Conservation (phyloP, 441 rosid genomes). For the Arabidopsis hybrid region DNA sequence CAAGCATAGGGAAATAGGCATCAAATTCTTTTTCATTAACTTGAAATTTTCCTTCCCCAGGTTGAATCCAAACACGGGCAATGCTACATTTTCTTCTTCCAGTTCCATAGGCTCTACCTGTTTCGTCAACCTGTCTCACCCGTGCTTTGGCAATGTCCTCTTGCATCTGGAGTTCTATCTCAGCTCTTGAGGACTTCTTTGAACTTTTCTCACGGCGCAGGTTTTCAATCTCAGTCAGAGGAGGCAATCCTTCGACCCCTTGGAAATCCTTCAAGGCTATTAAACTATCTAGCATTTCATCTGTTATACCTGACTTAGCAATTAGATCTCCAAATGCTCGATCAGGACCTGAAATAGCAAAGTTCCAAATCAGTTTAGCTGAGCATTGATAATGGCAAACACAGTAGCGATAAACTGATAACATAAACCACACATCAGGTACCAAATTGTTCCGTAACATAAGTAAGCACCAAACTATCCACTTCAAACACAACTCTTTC, state of each 20-base stretch:
- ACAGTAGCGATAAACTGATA: not conserved
- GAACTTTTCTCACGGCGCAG: constrained; percentile 72
- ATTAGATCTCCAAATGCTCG: constrained; percentile 95
- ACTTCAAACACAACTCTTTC: constrained; percentile 7
- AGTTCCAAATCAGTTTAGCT: constrained; percentile 22
- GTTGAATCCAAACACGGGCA: constrained; percentile 92
- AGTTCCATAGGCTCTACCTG: constrained; percentile 94
- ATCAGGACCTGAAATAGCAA: constrained; percentile 70
- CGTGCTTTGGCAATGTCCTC: constrained; percentile 87
- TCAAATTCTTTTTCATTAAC: constrained; percentile 86
- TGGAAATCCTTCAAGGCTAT: constrained; percentile 85
- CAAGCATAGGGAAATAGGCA: constrained; percentile 93
- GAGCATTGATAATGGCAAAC: not conserved
- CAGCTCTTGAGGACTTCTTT: constrained; percentile 74
- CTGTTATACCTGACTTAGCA: constrained; percentile 89
- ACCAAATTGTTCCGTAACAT: not conserved
- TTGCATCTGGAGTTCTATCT: constrained; percentile 86
- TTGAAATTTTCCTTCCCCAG: constrained; percentile 76
- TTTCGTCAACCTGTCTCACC: constrained; percentile 81
- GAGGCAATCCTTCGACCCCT: constrained; percentile 85
- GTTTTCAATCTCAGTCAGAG: constrained; percentile 78
- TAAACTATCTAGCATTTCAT: constrained; percentile 89
- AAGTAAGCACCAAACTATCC: not conserved
- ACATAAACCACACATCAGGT: not conserved
- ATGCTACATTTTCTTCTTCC: constrained; percentile 94